A percentile compares a stretch with the other conserved stretches of the same genome.
These are phyloP conservation scores for Naganishia randhawae DNA, from an alignment of 768 basidiomycete species.

Conservation along the genomic window DNA sequence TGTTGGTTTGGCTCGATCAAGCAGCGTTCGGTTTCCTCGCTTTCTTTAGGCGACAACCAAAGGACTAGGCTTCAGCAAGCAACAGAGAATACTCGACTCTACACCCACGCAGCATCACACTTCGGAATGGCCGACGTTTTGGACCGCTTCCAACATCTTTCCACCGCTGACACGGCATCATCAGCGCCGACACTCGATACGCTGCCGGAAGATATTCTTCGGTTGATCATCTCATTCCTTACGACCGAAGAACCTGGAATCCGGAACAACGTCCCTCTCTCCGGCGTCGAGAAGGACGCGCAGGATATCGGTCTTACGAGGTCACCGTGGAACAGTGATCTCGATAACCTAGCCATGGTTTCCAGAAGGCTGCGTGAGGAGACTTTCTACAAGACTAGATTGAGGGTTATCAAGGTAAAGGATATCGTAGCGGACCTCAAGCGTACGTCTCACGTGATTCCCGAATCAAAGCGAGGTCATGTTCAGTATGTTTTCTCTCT, in stretches of 20 bases:
- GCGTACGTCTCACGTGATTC: background rate
- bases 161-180: background rate
- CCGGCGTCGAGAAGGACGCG: constrained; percentile 11
- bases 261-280: background rate
- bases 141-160: background rate
- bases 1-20: too few species aligned
- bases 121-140: background rate
- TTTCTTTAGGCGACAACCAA: too few species aligned
- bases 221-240: constrained; percentile 4
- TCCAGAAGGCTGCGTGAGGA: constrained; percentile 7
- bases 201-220: constrained; percentile 3
- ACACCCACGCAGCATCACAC: too few species aligned
- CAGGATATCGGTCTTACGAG: constrained; percentile 5
- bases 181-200: background rate
- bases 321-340: constrained; percentile 10
- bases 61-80: too few species aligned
- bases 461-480: background rate
- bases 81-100: too few species aligned
- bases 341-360: background rate
- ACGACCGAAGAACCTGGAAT: background rate
- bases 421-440: constrained; percentile 8
- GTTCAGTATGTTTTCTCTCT: background rate
- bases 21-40: too few species aligned
- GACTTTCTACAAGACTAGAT: background rate
- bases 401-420: constrained; percentile 10